A percentile compares a stretch with the other conserved stretches of the same genome.
These are phyloP conservation scores for Tillandsia leiboldiana DNA, from an alignment of 176 grass and related monocot species.

Conservation along the genomic window DNA sequence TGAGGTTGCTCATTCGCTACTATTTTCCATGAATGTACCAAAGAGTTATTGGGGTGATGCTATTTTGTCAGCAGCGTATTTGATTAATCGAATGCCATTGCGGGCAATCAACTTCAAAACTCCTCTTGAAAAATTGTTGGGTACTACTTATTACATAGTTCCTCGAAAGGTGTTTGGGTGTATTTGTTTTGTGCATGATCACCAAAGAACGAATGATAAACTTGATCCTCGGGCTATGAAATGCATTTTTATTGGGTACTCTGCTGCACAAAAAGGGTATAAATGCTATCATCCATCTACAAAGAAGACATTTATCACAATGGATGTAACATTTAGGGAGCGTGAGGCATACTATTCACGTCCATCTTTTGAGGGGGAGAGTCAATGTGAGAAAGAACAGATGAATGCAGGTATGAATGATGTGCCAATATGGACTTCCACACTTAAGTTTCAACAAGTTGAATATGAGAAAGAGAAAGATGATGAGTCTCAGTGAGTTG, in stretches of 20 bases:
- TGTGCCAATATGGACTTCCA: neutral
- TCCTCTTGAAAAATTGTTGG: too few species aligned
- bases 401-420: neutral
- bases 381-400: neutral
- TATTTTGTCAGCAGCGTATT: too few species aligned
- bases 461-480: too few species aligned
- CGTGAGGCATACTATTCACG: neutral
- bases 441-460: neutral
- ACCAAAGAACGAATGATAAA: neutral
- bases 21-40: neutral
- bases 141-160: too few species aligned
- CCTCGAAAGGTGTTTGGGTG: too few species aligned
- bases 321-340: neutral
- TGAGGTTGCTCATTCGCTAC: too few species aligned
- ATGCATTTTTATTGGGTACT: neutral
- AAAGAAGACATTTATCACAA: neutral
- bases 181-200: too few species aligned
- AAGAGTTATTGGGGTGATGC: neutral
- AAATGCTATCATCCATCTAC: neutral
- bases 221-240: neutral
- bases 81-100: neutral
- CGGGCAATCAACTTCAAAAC: neutral
- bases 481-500: too few species aligned
- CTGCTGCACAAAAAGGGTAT: neutral
- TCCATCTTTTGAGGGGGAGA: neutral